Conservation (phyloP, 306 rosid species). For the Quercus wislizeni region DNA sequence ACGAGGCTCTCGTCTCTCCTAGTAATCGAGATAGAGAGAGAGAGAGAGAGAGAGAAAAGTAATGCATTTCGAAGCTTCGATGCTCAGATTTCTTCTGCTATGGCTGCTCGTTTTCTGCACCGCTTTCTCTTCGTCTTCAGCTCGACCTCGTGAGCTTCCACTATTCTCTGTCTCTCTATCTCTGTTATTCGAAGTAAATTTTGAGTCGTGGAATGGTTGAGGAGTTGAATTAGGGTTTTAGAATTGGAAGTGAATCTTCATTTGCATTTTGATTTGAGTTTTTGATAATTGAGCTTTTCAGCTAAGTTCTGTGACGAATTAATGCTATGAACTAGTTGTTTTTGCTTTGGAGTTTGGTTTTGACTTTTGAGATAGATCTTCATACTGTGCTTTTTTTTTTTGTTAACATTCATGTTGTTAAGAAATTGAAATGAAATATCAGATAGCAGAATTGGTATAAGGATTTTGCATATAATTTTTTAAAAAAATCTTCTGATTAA, state of each 20-base stretch:
- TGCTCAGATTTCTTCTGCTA: constrained; percentile 50
- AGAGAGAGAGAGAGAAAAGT: not conserved
- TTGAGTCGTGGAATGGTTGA: not conserved
- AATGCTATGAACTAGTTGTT: not conserved
- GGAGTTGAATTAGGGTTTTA: constrained; percentile 9
- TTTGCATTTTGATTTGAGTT: constrained; percentile 9
- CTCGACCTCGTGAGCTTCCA: constrained; percentile 51
- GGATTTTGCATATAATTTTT: not conserved
- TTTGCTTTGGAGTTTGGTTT: not conserved
- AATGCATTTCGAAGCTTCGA: constrained; percentile 24
- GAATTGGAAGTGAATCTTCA: constrained; percentile 12
- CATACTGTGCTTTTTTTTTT: not conserved
- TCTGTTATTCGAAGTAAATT: not conserved
- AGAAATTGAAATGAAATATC: not conserved
- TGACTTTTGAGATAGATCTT: not conserved
- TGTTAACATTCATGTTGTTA: not conserved
- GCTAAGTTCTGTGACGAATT: not conserved
- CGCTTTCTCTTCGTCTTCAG: constrained; percentile 30
- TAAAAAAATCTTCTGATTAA: not conserved
- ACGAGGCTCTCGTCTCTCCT: not conserved
- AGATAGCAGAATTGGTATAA: not conserved
- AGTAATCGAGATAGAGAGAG: not conserved
- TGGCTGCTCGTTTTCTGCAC: constrained; percentile 49
- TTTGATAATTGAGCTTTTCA: not conserved
- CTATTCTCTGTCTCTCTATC: not conserved